These are phyloP conservation scores for Sugiyamaella xylanicola DNA, from an alignment of 1,139 yeast species.

Conservation along the genomic window DNA sequence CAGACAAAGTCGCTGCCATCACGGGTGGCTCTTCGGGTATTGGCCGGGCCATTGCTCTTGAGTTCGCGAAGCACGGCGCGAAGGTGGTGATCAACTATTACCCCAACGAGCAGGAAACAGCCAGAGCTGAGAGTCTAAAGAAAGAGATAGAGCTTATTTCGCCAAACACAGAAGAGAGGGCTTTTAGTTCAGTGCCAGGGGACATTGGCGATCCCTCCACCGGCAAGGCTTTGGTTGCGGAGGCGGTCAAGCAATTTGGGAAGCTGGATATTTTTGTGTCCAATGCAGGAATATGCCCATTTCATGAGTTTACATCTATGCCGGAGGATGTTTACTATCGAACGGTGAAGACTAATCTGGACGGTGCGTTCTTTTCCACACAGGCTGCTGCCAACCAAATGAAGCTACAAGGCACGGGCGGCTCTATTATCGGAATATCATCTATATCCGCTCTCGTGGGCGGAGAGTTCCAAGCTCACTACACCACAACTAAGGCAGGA, in stretches of 20 bases:
- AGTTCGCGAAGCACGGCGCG: slow-evolving; percentile 41
- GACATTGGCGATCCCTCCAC: slow-evolving; percentile 48
- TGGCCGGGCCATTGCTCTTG: slow-evolving; percentile 46
- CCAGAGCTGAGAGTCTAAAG: slow-evolving; percentile 36
- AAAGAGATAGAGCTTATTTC: slow-evolving; percentile 35
- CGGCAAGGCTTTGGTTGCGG: slow-evolving; percentile 41
- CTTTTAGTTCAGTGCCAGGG: slow-evolving; percentile 46
- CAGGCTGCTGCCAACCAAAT: slow-evolving; percentile 53
- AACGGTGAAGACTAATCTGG: slow-evolving; percentile 47
- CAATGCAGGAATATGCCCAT: slow-evolving; percentile 51
- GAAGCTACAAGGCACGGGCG: slow-evolving; percentile 51
- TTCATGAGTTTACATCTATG: slow-evolving; percentile 45
- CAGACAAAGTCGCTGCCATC: slow-evolving; percentile 32
- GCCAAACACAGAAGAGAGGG: slow-evolving; percentile 20
- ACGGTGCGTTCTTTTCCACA: slow-evolving; percentile 50
- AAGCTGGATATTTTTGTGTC: slow-evolving; percentile 49
- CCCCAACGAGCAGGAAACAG: slow-evolving; percentile 34
- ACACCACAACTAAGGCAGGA: slow-evolving; percentile 55
- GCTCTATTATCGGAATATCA: slow-evolving; percentile 47
- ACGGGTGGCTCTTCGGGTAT: slow-evolving; percentile 50
- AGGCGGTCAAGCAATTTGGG: slow-evolving; percentile 46
- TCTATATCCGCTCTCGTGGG: slow-evolving; percentile 44
- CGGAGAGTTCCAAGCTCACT: slow-evolving; percentile 45
- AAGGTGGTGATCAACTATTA: slow-evolving; percentile 39
- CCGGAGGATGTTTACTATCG: slow-evolving; percentile 45